Percentiles rank a stretch among this genome's conserved stretches.
Evolutionary conservation across 2,329 filamentous ascomycete genomes (phyloP).

Genomic region (Trichoderma asperellum): DNA sequence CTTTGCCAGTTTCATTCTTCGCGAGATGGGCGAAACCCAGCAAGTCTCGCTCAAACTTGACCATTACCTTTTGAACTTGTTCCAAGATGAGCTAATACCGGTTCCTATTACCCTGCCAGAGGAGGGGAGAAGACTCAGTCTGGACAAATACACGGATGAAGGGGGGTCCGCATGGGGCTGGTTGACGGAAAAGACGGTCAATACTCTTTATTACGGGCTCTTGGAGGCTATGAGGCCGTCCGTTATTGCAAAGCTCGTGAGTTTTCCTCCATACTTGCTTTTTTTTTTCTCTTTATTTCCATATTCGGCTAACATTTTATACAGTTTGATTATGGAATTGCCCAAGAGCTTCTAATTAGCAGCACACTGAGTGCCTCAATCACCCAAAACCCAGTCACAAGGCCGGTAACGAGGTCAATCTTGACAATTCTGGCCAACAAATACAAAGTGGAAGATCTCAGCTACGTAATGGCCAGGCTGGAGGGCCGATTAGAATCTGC

Average conservation of each 20-base stretch:
- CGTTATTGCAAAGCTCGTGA: slow-evolving; percentile 43
- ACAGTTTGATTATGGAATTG: slow-evolving; percentile 45
- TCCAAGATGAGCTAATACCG: slow-evolving; percentile 40
- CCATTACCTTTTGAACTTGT: slow-evolving; percentile 44
- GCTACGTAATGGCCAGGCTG: slow-evolving; percentile 36
- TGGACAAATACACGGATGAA: slow-evolving; percentile 1
- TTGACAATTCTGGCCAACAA: slow-evolving; percentile 52
- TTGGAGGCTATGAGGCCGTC: slow-evolving; percentile 44
- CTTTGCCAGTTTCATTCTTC: slow-evolving; percentile 44
- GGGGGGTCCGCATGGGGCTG: slow-evolving; percentile 39
- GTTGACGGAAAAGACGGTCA: slow-evolving; percentile 39
- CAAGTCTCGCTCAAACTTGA: slow-evolving; percentile 42
- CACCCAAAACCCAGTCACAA: slow-evolving; percentile 28
- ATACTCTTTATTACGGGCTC: slow-evolving; percentile 46
- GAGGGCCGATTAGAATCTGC: slow-evolving; percentile 36
- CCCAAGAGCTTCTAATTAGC: slow-evolving; percentile 42
- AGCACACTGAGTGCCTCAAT: slow-evolving; percentile 31
- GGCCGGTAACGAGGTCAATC: slow-evolving; percentile 43
- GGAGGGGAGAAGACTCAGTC: slow-evolving; percentile 21
- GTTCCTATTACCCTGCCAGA: slow-evolving; percentile 28
- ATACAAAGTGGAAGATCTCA: slow-evolving; percentile 44
- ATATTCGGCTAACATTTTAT: slow-evolving; percentile 18
- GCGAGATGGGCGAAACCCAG: slow-evolving; percentile 45
- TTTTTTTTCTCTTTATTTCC: not conserved
- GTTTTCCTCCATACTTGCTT: slow-evolving; percentile 22